Evolutionary conservation across 306 rosid genomes (phyloP).

Genomic region (Cucurbita maxima): DNA sequence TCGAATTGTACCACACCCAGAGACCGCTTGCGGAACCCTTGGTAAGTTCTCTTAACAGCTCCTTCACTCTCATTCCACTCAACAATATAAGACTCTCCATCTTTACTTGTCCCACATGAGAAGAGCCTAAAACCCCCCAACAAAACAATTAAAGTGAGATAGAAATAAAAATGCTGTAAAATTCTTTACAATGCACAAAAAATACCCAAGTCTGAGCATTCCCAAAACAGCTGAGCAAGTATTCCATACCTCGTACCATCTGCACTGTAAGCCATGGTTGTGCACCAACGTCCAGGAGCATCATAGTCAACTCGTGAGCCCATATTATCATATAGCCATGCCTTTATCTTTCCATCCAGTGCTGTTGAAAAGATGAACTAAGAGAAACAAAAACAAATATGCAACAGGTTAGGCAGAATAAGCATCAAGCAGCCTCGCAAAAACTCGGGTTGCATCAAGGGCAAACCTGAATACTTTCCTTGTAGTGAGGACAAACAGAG

Average conservation of each 20-base stretch:
- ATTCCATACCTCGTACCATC: slow-evolving; percentile 74
- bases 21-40: slow-evolving; percentile 89
- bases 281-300: slow-evolving; percentile 96
- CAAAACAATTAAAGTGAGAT: neutral
- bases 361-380: slow-evolving; percentile 95
- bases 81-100: slow-evolving; percentile 82
- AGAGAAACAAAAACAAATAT: slow-evolving; percentile 17
- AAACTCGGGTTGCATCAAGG: neutral
- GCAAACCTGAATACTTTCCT: slow-evolving; percentile 76
- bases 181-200: neutral
- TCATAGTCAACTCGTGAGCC: slow-evolving; percentile 96
- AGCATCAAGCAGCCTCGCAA: neutral
- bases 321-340: slow-evolving; percentile 91
- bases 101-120: slow-evolving; percentile 94
- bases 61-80: slow-evolving; percentile 99
- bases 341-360: slow-evolving; percentile 87
- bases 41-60: slow-evolving; percentile 77
- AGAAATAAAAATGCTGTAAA: neutral
- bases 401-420: slow-evolving; percentile 1
- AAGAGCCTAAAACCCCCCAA: slow-evolving; percentile 53
- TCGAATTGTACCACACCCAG: slow-evolving; percentile 81
- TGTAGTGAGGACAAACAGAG: slow-evolving; percentile 85
- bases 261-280: slow-evolving; percentile 87
- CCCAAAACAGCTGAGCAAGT: neutral
- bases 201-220: neutral